Conservation (phyloP, 768 basidiomycete genomes). For the Paxillus rubicundulus region DNA sequence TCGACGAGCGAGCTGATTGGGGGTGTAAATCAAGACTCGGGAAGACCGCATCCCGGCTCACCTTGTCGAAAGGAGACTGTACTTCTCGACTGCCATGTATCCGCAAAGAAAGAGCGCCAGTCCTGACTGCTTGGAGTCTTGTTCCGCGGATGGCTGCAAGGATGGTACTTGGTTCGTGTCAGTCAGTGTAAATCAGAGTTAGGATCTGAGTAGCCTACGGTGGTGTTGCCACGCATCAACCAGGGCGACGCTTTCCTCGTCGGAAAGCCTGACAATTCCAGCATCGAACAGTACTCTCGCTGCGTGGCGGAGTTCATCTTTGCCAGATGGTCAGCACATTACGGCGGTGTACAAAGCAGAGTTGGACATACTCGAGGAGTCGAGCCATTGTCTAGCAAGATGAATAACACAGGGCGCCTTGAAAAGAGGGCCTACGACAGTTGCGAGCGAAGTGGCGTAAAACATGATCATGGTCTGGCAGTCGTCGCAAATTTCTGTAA, state of each 20-base stretch:
- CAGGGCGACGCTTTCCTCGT: slow-evolving; percentile 58
- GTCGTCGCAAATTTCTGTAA: slow-evolving; percentile 61
- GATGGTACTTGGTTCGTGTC: slow-evolving; percentile 49
- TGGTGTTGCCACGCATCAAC: slow-evolving; percentile 65
- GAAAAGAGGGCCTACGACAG: slow-evolving; percentile 58
- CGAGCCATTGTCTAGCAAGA: slow-evolving; percentile 75
- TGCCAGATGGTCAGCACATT: slow-evolving; percentile 6
- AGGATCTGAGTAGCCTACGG: slow-evolving; percentile 39
- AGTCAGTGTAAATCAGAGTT: slow-evolving; percentile 1
- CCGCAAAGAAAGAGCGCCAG: slow-evolving; percentile 81
- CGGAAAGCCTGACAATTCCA: slow-evolving; percentile 60
- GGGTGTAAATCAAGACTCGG: not conserved
- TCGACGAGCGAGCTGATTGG: slow-evolving; percentile 68
- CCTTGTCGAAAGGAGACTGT: slow-evolving; percentile 71
- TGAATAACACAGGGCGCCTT: slow-evolving; percentile 68
- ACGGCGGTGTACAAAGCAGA: not conserved
- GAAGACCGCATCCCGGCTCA: slow-evolving; percentile 28
- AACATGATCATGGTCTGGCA: slow-evolving; percentile 77
- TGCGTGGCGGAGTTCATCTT: slow-evolving; percentile 75
- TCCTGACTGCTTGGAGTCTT: slow-evolving; percentile 56
- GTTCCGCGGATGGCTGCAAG: slow-evolving; percentile 57
- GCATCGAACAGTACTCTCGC: slow-evolving; percentile 79
- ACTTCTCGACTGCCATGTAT: slow-evolving; percentile 77
- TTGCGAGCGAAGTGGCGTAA: slow-evolving; percentile 70
- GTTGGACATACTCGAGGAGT: slow-evolving; percentile 56